phyloP scores from a whole-genome alignment of 2,329 filamentous ascomycete genomes.

The Fusarium miscanthi region DNA sequence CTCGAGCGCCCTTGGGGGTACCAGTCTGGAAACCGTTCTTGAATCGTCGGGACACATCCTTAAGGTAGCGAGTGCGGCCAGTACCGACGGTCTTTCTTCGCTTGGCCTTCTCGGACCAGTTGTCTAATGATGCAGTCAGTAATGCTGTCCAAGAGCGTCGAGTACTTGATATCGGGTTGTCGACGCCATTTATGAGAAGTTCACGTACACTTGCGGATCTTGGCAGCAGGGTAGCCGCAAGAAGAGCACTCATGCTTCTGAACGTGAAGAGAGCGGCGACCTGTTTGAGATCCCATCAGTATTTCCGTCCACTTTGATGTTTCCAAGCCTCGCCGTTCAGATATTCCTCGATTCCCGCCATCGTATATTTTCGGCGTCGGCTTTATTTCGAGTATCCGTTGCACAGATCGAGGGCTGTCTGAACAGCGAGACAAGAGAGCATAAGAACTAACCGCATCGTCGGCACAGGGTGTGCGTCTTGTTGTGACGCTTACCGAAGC shows the following conservation, averaged over 20 bases:
- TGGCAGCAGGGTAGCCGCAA: constrained; percentile 97
- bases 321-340: constrained; percentile 14
- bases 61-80: constrained; percentile 95
- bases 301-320: constrained; percentile 10
- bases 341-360: constrained; percentile 30
- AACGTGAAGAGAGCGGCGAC: constrained; percentile 97
- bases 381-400: constrained; percentile 22
- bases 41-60: constrained; percentile 91
- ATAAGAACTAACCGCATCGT: constrained; percentile 85
- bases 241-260: constrained; percentile 98
- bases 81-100: constrained; percentile 99
- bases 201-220: constrained; percentile 97
- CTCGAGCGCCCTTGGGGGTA: constrained; percentile 84
- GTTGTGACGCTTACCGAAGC: constrained; percentile 81
- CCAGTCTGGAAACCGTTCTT: constrained; percentile 98
- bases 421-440: constrained; percentile 22
- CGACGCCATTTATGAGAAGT: constrained; percentile 5
- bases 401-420: constrained; percentile 28
- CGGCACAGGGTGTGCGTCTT: constrained; percentile 98
- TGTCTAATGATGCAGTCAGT: constrained; percentile 70
- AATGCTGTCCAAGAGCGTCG: constrained; percentile 9
- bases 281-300: constrained; percentile 59
- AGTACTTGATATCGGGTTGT: constrained; percentile 18
- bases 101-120: constrained; percentile 99
- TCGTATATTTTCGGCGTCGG: constrained; percentile 16